Percentiles rank a stretch among this genome's conserved stretches.
phyloP scores from a whole-genome alignment of 2,329 filamentous ascomycete genomes.

The Colletotrichum orbiculare region DNA sequence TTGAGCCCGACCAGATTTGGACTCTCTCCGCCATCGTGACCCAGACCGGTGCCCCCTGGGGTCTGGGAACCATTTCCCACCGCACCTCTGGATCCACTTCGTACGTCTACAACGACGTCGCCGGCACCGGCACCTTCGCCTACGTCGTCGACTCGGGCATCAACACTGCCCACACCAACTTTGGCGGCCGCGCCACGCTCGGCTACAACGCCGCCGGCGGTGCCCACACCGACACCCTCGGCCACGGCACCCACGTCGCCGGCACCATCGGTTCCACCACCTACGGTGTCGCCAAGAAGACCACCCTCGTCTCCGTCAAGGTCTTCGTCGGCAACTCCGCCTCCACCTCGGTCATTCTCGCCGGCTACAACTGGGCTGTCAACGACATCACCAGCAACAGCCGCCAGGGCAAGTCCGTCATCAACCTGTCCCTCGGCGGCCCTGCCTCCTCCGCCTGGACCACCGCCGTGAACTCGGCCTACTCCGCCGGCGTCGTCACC shows the following conservation, averaged over 20 bases:
- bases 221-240: slow-evolving; percentile 49
- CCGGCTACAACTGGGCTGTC: slow-evolving; percentile 55
- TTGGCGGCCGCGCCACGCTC: slow-evolving; percentile 54
- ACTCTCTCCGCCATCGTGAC: slow-evolving; percentile 42
- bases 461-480: slow-evolving; percentile 58
- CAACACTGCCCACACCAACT: slow-evolving; percentile 56
- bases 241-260: slow-evolving; percentile 61
- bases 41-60: slow-evolving; percentile 54
- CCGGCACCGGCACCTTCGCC: slow-evolving; percentile 55
- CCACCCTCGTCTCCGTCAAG: slow-evolving; percentile 57
- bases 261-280: slow-evolving; percentile 57
- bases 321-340: slow-evolving; percentile 51
- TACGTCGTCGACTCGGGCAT: slow-evolving; percentile 69
- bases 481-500: slow-evolving; percentile 59
- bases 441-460: slow-evolving; percentile 56
- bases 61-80: slow-evolving; percentile 58
- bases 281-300: slow-evolving; percentile 59
- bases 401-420: slow-evolving; percentile 56
- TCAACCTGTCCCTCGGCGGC: slow-evolving; percentile 67
- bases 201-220: slow-evolving; percentile 51
- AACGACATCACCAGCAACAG: slow-evolving; percentile 55
- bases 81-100: slow-evolving; percentile 45
- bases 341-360: slow-evolving; percentile 45
- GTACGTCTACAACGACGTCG: slow-evolving; percentile 55
- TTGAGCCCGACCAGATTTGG: slow-evolving; percentile 47